A percentile compares a stretch with the other conserved stretches of the same genome.
These are phyloP conservation scores for Ganoderma multipileum DNA, from an alignment of 1,284 basidiomycete genomes.

Conservation along the genomic window DNA sequence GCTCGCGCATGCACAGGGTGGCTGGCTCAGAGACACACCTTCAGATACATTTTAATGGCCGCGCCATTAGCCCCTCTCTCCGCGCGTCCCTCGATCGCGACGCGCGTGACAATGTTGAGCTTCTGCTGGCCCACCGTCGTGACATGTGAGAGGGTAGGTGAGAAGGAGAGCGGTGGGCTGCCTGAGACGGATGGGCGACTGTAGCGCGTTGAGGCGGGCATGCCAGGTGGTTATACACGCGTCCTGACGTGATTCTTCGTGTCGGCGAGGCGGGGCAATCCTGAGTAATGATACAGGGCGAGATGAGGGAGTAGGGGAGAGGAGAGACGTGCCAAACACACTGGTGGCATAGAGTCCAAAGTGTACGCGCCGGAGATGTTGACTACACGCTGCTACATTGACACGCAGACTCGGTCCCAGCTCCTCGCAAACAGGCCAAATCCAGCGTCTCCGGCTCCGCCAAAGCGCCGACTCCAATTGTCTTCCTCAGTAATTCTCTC, in stretches of 20 bases:
- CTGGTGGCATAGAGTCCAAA: slow-evolving; percentile 25
- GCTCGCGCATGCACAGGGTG: neutral
- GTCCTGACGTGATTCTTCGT: slow-evolving; percentile 23
- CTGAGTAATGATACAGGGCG: slow-evolving; percentile 1
- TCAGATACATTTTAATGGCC: slow-evolving; percentile 75
- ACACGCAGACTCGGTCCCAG: slow-evolving; percentile 25
- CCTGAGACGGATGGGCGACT: slow-evolving; percentile 44
- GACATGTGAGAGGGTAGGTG: slow-evolving; percentile 41
- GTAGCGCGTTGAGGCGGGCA: slow-evolving; percentile 40
- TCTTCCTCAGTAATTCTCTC: slow-evolving; percentile 1
- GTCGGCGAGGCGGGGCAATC: neutral
- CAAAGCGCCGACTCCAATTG: slow-evolving; percentile 13
- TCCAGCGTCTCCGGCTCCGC: neutral
- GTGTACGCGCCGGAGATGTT: slow-evolving; percentile 4
- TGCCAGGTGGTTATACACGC: slow-evolving; percentile 22
- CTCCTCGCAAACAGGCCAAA: slow-evolving; percentile 12
- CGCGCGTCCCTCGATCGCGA: slow-evolving; percentile 76
- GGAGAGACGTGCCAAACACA: slow-evolving; percentile 11
- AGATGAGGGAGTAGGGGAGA: slow-evolving; percentile 5
- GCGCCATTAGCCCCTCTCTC: slow-evolving; percentile 69
- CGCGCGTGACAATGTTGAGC: slow-evolving; percentile 72
- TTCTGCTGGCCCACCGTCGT: slow-evolving; percentile 49
- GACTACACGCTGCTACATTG: slow-evolving; percentile 11
- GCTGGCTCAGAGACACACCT: slow-evolving; percentile 48
- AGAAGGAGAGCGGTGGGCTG: slow-evolving; percentile 51